These are phyloP conservation scores for Skeletonema tropicum DNA, from an alignment of 108 stramenopile species.

Conservation along the genomic window DNA sequence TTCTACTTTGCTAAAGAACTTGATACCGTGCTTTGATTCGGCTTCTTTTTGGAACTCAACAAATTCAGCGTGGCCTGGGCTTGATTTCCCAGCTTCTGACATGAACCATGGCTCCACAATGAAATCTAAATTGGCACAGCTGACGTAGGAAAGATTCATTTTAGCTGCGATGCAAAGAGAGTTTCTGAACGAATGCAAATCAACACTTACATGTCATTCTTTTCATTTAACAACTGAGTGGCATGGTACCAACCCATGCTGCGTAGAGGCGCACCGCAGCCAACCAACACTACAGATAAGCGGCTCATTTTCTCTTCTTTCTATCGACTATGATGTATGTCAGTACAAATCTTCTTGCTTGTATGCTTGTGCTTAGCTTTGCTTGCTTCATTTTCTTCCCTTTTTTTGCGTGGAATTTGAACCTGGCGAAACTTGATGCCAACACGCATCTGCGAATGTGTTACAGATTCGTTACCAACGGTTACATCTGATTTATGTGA, in stretches of 20 bases:
- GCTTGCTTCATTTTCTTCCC: too few species aligned
- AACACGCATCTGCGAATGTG: too few species aligned
- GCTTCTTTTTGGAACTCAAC: conserved; percentile 34
- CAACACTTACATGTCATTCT: conserved; percentile 32
- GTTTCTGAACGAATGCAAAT: neutral
- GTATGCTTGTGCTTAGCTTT: too few species aligned
- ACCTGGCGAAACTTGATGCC: too few species aligned
- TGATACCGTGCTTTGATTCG: conserved; percentile 34
- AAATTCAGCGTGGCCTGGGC: conserved; percentile 54
- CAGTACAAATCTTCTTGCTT: too few species aligned
- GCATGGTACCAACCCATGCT: conserved; percentile 91
- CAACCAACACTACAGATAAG: conserved; percentile 52
- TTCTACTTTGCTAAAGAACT: conserved; percentile 46
- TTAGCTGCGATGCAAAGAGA: neutral
- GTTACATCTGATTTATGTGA: too few species aligned
- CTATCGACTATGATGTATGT: too few species aligned
- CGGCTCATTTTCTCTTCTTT: conserved; percentile 22
- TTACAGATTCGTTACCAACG: too few species aligned
- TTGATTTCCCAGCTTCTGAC: conserved; percentile 35
- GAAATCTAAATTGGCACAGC: conserved; percentile 34
- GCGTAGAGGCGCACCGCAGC: conserved; percentile 55
- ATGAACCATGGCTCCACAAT: conserved; percentile 82
- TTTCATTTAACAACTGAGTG: conserved; percentile 69
- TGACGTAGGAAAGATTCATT: conserved; percentile 2
- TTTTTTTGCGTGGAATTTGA: too few species aligned